These are phyloP conservation scores for Porcisia hertigi DNA, from an alignment of 208 protist species.

Conservation along the genomic window DNA sequence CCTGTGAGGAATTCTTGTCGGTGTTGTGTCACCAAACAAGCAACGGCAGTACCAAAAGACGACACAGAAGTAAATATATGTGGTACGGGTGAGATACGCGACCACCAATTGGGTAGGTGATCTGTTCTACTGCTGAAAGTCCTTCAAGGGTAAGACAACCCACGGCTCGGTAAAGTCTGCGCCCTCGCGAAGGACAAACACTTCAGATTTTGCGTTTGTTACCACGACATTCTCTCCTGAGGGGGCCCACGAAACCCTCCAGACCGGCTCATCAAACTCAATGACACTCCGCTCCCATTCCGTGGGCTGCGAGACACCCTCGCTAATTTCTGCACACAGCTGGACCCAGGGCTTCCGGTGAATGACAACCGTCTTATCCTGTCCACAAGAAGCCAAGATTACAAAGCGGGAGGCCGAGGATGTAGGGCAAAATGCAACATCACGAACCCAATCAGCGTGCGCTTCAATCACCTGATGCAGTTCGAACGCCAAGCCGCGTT, in stretches of 20 bases:
- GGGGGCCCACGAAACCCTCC: slow-evolving; percentile 81
- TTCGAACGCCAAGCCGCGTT: slow-evolving; percentile 38
- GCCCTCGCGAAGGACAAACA: slow-evolving; percentile 71
- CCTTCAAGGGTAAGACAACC: slow-evolving; percentile 67
- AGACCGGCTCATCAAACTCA: slow-evolving; percentile 67
- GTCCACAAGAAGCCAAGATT: slow-evolving; percentile 65
- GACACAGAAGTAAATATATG: background rate
- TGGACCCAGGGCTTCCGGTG: slow-evolving; percentile 82
- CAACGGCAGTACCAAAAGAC: background rate
- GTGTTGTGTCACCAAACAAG: no score
- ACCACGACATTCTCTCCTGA: slow-evolving; percentile 74
- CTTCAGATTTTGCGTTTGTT: slow-evolving; percentile 66
- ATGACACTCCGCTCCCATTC: slow-evolving; percentile 75
- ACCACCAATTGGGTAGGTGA: slow-evolving; percentile 3
- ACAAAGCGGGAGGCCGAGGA: slow-evolving; percentile 56
- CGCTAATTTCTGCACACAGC: slow-evolving; percentile 28
- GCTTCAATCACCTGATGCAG: slow-evolving; percentile 52
- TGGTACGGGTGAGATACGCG: background rate
- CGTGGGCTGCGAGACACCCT: slow-evolving; percentile 21
- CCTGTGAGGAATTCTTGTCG: background rate
- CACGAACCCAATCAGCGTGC: slow-evolving; percentile 71
- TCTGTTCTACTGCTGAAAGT: slow-evolving; percentile 44
- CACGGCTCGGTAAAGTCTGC: slow-evolving; percentile 79
- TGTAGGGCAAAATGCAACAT: slow-evolving; percentile 77
- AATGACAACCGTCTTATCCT: slow-evolving; percentile 77